A percentile compares a stretch with the other conserved stretches of the same genome.
phyloP scores from a whole-genome alignment of 768 basidiomycete species.

The Boletus rubropictus region DNA sequence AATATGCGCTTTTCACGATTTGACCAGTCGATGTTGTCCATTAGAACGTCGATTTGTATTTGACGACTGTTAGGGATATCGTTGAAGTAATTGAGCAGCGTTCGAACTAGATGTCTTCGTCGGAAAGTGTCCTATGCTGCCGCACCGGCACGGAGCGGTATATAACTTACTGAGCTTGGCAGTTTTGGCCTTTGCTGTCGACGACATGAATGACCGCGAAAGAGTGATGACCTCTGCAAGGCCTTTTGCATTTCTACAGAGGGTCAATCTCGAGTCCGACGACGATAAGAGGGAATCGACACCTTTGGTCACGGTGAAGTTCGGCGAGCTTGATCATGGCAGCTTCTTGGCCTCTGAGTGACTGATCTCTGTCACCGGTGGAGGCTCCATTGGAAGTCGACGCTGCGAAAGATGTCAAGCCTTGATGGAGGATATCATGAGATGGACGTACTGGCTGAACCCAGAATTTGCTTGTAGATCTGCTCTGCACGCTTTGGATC shows the following conservation, averaged over 20 bases:
- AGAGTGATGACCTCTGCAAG: conserved; percentile 82
- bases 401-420: conserved; percentile 13
- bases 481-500: conserved; percentile 61
- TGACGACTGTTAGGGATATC: conserved; percentile 68
- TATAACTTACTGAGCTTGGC: conserved; percentile 75
- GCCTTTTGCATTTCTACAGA: conserved; percentile 69
- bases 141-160: neutral
- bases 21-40: conserved; percentile 91
- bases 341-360: conserved; percentile 72
- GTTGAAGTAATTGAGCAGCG: conserved; percentile 85
- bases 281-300: conserved; percentile 20
- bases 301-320: conserved; percentile 84
- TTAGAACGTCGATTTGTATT: conserved; percentile 78
- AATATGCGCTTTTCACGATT: conserved; percentile 90
- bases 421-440: neutral
- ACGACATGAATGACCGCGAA: conserved; percentile 81
- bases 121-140: neutral
- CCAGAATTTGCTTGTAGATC: conserved; percentile 69
- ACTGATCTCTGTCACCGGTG: conserved; percentile 46
- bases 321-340: conserved; percentile 83
- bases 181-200: conserved; percentile 96
- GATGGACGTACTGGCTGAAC: conserved; percentile 30
- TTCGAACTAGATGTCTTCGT: conserved; percentile 58
- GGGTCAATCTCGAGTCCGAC: neutral
- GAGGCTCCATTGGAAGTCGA: conserved; percentile 32